Conservation (phyloP, 2,329 filamentous ascomycete genomes). For the Arthrobotrys conoides region DNA sequence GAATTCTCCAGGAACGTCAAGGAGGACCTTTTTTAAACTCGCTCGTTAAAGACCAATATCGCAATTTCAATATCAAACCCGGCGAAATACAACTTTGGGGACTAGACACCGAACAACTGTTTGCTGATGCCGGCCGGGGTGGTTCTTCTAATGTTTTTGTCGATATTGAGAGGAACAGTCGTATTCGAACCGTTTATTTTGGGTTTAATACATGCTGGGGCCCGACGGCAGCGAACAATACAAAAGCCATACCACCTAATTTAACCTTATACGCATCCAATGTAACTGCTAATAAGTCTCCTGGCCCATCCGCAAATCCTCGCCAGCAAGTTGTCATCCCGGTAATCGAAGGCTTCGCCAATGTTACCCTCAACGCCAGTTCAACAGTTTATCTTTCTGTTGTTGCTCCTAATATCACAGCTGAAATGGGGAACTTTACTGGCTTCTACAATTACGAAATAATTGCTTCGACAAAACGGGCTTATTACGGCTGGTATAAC, state of each 20-base stretch:
- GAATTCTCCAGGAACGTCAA: slow-evolving; percentile 37
- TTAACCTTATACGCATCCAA: slow-evolving; percentile 83
- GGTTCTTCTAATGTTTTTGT: slow-evolving; percentile 49
- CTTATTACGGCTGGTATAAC: slow-evolving; percentile 78
- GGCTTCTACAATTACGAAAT: slow-evolving; percentile 85
- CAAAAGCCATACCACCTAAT: slow-evolving; percentile 75
- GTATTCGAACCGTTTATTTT: slow-evolving; percentile 77
- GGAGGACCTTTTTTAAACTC: slow-evolving; percentile 32
- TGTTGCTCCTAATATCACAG: slow-evolving; percentile 76
- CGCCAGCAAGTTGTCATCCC: slow-evolving; percentile 69
- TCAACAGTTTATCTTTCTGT: slow-evolving; percentile 83
- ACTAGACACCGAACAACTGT: slow-evolving; percentile 60
- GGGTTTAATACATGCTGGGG: slow-evolving; percentile 89
- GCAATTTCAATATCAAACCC: slow-evolving; percentile 48
- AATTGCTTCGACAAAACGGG: slow-evolving; percentile 83
- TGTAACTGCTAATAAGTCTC: slow-evolving; percentile 74
- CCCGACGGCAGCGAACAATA: slow-evolving; percentile 72
- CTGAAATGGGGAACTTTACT: slow-evolving; percentile 70
- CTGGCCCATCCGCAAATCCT: slow-evolving; percentile 73
- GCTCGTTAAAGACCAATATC: slow-evolving; percentile 34
- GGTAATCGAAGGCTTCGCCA: slow-evolving; percentile 79
- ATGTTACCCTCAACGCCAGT: slow-evolving; percentile 74
- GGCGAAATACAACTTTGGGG: slow-evolving; percentile 53
- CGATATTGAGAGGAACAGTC: slow-evolving; percentile 63
- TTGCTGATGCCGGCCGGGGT: slow-evolving; percentile 61